Evolutionary conservation across 1,139 yeast species (phyloP).

Genomic region (Geotrichum macrosporum): DNA sequence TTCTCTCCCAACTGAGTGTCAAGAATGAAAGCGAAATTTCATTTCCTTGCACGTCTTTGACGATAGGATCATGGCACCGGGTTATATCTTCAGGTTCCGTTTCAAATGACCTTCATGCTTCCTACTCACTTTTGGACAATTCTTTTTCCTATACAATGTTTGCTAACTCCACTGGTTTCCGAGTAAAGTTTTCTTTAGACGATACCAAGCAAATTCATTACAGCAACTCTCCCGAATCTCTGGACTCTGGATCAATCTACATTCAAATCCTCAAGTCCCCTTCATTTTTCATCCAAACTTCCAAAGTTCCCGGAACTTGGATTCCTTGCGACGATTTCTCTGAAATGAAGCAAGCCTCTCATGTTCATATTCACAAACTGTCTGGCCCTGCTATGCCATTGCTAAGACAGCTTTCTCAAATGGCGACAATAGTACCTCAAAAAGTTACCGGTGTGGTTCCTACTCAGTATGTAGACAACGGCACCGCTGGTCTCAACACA

Average conservation of each 20-base stretch:
- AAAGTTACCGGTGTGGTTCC: conserved; percentile 6
- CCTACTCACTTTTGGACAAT: conserved; percentile 27
- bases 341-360: conserved; percentile 31
- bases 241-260: conserved; percentile 25
- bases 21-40: conserved; percentile 5
- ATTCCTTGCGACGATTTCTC: conserved; percentile 33
- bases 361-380: conserved; percentile 27
- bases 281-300: conserved; percentile 27
- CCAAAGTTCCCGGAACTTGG: conserved; percentile 27
- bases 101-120: conserved; percentile 29
- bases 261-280: conserved; percentile 27
- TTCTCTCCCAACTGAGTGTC: neutral
- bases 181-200: conserved; percentile 31
- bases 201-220: conserved; percentile 25
- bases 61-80: conserved; percentile 36
- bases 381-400: conserved; percentile 28
- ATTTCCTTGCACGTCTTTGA: conserved; percentile 29
- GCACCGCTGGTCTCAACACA: neutral
- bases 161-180: conserved; percentile 29
- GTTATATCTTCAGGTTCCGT: conserved; percentile 21
- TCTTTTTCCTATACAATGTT: conserved; percentile 30
- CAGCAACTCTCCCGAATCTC: conserved; percentile 17
- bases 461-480: neutral
- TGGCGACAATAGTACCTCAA: conserved; percentile 4
- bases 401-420: conserved; percentile 21